These are phyloP conservation scores for Saitozyma podzolica DNA, from an alignment of 768 basidiomycete species.

Conservation along the genomic window DNA sequence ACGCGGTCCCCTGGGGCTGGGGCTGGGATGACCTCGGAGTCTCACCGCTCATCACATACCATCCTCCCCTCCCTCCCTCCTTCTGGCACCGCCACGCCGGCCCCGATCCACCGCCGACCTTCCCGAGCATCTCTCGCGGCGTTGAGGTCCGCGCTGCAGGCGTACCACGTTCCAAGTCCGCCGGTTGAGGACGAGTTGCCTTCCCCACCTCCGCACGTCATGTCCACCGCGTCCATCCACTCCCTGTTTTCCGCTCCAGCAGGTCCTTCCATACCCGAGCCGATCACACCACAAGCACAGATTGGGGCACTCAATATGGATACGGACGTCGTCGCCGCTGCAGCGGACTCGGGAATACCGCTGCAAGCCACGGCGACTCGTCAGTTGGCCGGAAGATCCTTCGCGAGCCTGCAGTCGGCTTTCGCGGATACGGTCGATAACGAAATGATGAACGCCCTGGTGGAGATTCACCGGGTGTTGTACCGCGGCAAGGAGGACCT, in stretches of 20 bases:
- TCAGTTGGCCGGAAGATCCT: not conserved
- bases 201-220: not conserved
- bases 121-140: conserved; percentile 1
- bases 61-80: conserved; percentile 3
- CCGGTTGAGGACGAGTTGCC: not conserved
- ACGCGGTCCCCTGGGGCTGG: too few relatives aligned
- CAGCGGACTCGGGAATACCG: not conserved
- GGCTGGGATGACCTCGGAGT: too few relatives aligned
- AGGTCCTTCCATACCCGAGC: not conserved
- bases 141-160: conserved; percentile 5
- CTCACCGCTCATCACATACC: not conserved
- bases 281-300: not conserved
- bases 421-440: not conserved
- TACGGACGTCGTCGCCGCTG: not conserved
- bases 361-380: not conserved
- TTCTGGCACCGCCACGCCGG: not conserved
- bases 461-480: conserved; percentile 44
- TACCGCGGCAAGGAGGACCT: conserved; percentile 39
- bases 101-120: not conserved
- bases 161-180: conserved; percentile 7
- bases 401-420: not conserved
- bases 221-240: not conserved
- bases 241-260: not conserved
- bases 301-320: not conserved
- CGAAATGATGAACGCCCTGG: conserved; percentile 35